Conservation (phyloP, 805 yeast genomes). For the Kodamaea nitidulidarum region DNA sequence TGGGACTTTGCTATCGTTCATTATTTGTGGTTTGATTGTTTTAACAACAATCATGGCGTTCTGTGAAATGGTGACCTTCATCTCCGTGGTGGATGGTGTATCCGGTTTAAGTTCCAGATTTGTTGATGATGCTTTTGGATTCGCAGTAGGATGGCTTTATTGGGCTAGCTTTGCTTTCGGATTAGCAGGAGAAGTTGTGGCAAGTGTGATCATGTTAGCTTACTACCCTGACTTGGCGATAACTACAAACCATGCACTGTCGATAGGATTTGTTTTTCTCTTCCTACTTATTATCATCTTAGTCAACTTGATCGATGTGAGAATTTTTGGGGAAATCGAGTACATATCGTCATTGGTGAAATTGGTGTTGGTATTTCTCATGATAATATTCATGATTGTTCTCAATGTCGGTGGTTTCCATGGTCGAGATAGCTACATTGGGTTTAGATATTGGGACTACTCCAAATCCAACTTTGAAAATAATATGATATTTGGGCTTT, state of each 20-base stretch:
- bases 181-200: slow-evolving; percentile 75
- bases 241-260: slow-evolving; percentile 41
- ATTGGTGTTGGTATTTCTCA: slow-evolving; percentile 45
- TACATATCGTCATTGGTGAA: slow-evolving; percentile 59
- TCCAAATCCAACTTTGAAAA: slow-evolving; percentile 45
- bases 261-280: slow-evolving; percentile 63
- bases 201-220: slow-evolving; percentile 70
- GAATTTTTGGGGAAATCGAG: slow-evolving; percentile 72
- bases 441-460: slow-evolving; percentile 67
- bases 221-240: slow-evolving; percentile 58
- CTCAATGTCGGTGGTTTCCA: slow-evolving; percentile 55
- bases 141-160: slow-evolving; percentile 69
- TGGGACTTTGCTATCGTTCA: slow-evolving; percentile 67
- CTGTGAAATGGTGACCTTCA: slow-evolving; percentile 77
- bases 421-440: slow-evolving; percentile 34
- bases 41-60: slow-evolving; percentile 67
- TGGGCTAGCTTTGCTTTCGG: slow-evolving; percentile 71
- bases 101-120: slow-evolving; percentile 71
- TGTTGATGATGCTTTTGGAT: slow-evolving; percentile 75
- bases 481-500: slow-evolving; percentile 60
- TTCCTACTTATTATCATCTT: slow-evolving; percentile 43
- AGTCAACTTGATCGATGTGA: slow-evolving; percentile 63
- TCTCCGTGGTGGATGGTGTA: slow-evolving; percentile 76
- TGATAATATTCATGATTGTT: slow-evolving; percentile 62
- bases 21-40: slow-evolving; percentile 61